Percentiles rank a stretch among this genome's conserved stretches.
These are phyloP conservation scores for Termitomyces sp. DNA, from an alignment of 768 basidiomycete species.

Conservation along the genomic window DNA sequence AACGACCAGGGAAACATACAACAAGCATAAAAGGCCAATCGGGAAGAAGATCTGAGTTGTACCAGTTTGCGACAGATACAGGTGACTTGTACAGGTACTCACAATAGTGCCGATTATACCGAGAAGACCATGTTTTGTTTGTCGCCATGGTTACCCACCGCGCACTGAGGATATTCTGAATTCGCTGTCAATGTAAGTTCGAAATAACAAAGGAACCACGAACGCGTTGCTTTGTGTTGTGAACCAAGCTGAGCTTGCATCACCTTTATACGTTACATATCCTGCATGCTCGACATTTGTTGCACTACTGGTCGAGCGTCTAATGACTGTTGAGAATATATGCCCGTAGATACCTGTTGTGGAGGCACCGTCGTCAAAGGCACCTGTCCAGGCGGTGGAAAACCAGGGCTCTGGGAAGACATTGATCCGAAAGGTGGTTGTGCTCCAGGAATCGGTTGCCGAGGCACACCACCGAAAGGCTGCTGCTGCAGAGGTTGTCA, in stretches of 20 bases:
- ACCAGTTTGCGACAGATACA: background rate
- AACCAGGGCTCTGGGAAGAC: background rate
- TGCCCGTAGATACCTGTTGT: background rate
- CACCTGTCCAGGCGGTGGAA: background rate
- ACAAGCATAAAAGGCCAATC: slow-evolving; percentile 18
- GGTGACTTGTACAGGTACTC: slow-evolving; percentile 2
- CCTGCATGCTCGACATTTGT: background rate
- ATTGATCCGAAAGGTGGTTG: background rate
- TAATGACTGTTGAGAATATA: background rate
- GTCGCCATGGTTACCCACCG: slow-evolving; percentile 17
- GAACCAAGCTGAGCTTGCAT: slow-evolving; percentile 9
- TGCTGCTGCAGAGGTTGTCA: background rate
- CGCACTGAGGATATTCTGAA: slow-evolving; percentile 18
- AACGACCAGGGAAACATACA: slow-evolving; percentile 8
- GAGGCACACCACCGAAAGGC: background rate
- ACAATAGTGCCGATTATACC: slow-evolving; percentile 23
- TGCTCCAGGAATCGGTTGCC: background rate
- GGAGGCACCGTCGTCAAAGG: background rate
- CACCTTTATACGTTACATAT: background rate
- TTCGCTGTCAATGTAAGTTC: background rate
- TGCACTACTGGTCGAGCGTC: background rate
- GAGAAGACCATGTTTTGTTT: slow-evolving; percentile 17
- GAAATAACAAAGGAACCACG: background rate
- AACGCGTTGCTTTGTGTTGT: slow-evolving; percentile 11
- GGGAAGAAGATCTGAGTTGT: slow-evolving; percentile 18